A percentile compares a stretch with the other conserved stretches of the same genome.
Conservation (phyloP, 768 basidiomycete genomes). For the Amanita exitialis region DNA sequence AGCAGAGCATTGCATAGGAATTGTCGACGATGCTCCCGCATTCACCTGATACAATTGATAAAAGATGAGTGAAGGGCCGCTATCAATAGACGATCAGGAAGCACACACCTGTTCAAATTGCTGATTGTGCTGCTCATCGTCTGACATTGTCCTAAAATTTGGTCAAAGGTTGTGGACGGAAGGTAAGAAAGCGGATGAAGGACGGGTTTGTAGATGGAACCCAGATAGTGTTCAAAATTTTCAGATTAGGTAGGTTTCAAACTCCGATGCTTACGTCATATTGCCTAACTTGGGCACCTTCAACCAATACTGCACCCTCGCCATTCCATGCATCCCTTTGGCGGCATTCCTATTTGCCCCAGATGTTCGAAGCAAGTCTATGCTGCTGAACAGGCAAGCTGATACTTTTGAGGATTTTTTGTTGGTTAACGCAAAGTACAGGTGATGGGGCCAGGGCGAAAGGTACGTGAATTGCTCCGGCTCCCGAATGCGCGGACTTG, state of each 20-base stretch:
- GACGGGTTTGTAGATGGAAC: slow-evolving; percentile 10
- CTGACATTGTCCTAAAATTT: slow-evolving; percentile 50
- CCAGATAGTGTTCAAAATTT: slow-evolving; percentile 17
- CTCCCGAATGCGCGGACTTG: slow-evolving; percentile 4
- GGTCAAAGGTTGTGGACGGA: slow-evolving; percentile 4
- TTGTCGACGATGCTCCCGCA: slow-evolving; percentile 72
- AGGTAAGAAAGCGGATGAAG: slow-evolving; percentile 11
- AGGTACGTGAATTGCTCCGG: slow-evolving; percentile 36
- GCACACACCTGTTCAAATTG: slow-evolving; percentile 73
- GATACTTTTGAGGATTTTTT: background rate
- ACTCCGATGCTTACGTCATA: slow-evolving; percentile 21
- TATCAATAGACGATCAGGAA: background rate
- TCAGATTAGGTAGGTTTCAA: slow-evolving; percentile 22
- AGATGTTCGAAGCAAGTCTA: slow-evolving; percentile 72
- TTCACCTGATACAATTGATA: slow-evolving; percentile 35
- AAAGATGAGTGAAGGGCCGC: background rate
- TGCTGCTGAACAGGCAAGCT: slow-evolving; percentile 74
- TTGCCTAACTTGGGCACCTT: background rate
- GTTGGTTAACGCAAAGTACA: slow-evolving; percentile 17
- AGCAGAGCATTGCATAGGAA: slow-evolving; percentile 93
- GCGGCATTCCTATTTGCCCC: slow-evolving; percentile 64
- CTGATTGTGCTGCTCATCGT: slow-evolving; percentile 78
- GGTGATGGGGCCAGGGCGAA: slow-evolving; percentile 83
- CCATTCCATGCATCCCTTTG: slow-evolving; percentile 55
- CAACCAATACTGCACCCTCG: background rate